A percentile compares a stretch with the other conserved stretches of the same genome.
phyloP scores from a whole-genome alignment of 2,329 filamentous ascomycete species.

The Monosporascus sp. region DNA sequence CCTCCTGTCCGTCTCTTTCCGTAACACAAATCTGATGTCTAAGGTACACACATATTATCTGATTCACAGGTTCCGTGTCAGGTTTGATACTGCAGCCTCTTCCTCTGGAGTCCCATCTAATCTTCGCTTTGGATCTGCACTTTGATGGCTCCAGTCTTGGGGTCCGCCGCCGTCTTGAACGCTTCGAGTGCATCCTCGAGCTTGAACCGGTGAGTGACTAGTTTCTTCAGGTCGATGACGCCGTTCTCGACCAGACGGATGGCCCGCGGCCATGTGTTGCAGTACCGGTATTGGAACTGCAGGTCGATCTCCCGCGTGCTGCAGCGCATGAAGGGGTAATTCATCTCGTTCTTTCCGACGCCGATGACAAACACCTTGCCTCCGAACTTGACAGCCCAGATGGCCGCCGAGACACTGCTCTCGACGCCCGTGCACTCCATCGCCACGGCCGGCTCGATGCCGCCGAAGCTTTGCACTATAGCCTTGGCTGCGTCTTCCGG shows the following conservation, averaged over 20 bases:
- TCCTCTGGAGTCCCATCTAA: slow-evolving; percentile 19
- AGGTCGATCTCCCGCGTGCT: slow-evolving; percentile 90
- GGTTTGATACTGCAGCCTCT: neutral
- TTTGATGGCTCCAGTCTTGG: slow-evolving; percentile 94
- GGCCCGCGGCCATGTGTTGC: slow-evolving; percentile 92
- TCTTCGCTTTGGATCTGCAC: slow-evolving; percentile 80
- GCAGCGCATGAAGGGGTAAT: slow-evolving; percentile 89
- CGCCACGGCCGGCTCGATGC: slow-evolving; percentile 72
- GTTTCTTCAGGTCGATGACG: slow-evolving; percentile 70
- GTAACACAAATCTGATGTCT: too few relatives aligned
- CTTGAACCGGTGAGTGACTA: slow-evolving; percentile 83
- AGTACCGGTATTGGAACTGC: slow-evolving; percentile 94
- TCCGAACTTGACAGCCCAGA: slow-evolving; percentile 89
- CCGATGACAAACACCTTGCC: slow-evolving; percentile 97
- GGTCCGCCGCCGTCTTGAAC: slow-evolving; percentile 82
- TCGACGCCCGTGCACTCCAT: slow-evolving; percentile 96
- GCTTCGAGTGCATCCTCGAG: slow-evolving; percentile 85
- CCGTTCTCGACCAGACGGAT: slow-evolving; percentile 83
- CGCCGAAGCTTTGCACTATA: slow-evolving; percentile 67
- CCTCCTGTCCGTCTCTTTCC: too few relatives aligned
- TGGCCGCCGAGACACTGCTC: slow-evolving; percentile 77
- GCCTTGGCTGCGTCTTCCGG: slow-evolving; percentile 67
- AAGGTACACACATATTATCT: too few relatives aligned
- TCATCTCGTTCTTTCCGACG: slow-evolving; percentile 92
- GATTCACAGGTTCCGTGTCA: too few relatives aligned